Evolutionary conservation across 2,329 filamentous ascomycete genomes (phyloP).

Genomic region (Cordyceps cicadae): DNA sequence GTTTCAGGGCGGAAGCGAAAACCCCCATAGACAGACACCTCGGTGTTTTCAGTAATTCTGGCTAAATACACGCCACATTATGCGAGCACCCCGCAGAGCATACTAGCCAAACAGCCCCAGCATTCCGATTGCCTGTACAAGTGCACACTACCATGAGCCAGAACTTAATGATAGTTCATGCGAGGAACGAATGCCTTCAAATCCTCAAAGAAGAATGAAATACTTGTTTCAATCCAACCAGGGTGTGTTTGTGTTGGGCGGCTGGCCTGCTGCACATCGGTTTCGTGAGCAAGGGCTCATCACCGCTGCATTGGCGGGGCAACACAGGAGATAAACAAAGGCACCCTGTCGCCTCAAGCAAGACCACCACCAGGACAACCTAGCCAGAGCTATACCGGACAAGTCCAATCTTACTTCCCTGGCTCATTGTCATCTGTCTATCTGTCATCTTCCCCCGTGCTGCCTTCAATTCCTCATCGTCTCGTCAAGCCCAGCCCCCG

Average conservation of each 20-base stretch:
- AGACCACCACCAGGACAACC: constrained; percentile 7
- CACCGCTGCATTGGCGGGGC: constrained; percentile 11
- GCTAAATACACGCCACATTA: too few species aligned
- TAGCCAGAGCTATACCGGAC: not conserved
- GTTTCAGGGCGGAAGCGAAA: too few species aligned
- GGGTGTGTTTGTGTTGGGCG: not conserved
- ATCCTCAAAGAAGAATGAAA: not conserved
- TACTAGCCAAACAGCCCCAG: not conserved
- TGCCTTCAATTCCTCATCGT: not conserved
- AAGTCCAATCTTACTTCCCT: not conserved
- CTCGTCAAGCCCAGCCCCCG: too few species aligned
- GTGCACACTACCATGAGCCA: not conserved
- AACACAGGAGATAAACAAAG: constrained; percentile 11
- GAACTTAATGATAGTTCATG: not conserved
- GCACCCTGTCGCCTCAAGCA: constrained; percentile 4
- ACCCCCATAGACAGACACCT: too few species aligned
- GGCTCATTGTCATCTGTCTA: not conserved
- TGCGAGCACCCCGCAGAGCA: not conserved
- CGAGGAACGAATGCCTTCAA: not conserved
- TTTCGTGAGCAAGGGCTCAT: constrained; percentile 1
- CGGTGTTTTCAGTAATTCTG: not conserved
- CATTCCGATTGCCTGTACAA: not conserved
- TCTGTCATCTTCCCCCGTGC: not conserved
- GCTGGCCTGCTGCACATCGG: not conserved
- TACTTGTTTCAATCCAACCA: not conserved